Evolutionary conservation across 106 monocot genomes (phyloP).

Genomic region (Dendrobium catenatum): DNA sequence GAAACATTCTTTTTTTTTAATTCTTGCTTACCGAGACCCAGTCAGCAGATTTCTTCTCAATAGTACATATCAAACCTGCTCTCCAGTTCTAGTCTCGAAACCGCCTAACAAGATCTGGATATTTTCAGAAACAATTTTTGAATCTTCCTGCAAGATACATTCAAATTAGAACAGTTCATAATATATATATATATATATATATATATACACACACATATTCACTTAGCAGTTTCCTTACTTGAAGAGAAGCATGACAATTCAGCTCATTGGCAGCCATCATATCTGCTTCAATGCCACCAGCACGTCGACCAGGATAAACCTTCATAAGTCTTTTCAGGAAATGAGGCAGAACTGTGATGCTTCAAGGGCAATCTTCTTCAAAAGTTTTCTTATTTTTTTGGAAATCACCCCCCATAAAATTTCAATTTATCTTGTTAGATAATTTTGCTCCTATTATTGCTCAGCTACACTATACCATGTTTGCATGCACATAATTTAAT

Average conservation of each 20-base stretch:
- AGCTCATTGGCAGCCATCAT: constrained; percentile 98
- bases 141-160: constrained; percentile 43
- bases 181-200: background rate
- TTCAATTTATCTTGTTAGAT: background rate
- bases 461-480: background rate
- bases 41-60: background rate
- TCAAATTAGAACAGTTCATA: background rate
- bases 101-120: constrained; percentile 80
- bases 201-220: no score
- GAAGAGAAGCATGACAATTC: constrained; percentile 67
- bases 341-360: background rate
- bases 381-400: no score
- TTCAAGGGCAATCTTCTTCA: background rate
- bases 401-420: background rate
- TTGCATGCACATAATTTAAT: background rate
- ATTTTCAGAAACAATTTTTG: constrained; percentile 46
- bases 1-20: background rate
- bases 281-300: constrained; percentile 81
- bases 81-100: constrained; percentile 92
- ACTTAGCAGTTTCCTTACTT: constrained; percentile 36
- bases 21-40: background rate
- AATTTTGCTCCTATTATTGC: background rate
- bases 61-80: constrained; percentile 55
- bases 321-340: constrained; percentile 29
- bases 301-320: constrained; percentile 90